A percentile compares a stretch with the other conserved stretches of the same genome.
These are phyloP conservation scores for Nidularia pulvinata DNA, from an alignment of 768 basidiomycete species.

Conservation along the genomic window DNA sequence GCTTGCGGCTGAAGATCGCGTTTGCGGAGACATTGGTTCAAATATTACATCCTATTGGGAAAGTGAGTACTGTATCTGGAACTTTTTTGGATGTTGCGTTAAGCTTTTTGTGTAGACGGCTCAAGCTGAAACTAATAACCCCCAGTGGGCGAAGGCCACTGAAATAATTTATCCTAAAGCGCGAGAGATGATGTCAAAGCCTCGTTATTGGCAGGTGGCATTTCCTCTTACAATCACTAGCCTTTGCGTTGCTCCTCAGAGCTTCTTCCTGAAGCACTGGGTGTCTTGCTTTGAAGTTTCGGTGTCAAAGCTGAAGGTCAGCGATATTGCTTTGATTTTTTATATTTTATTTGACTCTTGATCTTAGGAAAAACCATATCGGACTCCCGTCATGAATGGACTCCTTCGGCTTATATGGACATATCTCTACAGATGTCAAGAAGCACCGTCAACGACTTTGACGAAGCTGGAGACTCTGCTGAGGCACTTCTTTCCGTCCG, in stretches of 20 bases:
- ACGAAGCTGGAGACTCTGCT: constrained; percentile 74
- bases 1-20: constrained; percentile 76
- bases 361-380: constrained; percentile 71
- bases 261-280: constrained; percentile 88
- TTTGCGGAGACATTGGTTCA: constrained; percentile 83
- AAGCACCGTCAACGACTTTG: constrained; percentile 80
- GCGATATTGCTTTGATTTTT: neutral
- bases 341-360: neutral
- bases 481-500: constrained; percentile 79
- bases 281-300: constrained; percentile 68
- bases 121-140: constrained; percentile 95
- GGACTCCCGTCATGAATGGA: constrained; percentile 77
- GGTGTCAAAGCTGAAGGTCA: constrained; percentile 75
- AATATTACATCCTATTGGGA: constrained; percentile 85
- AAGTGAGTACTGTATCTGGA: constrained; percentile 42
- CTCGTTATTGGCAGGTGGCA: constrained; percentile 86
- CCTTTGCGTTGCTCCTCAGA: constrained; percentile 85
- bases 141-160: constrained; percentile 92
- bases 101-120: constrained; percentile 58
- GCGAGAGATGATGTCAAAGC: constrained; percentile 83
- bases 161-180: constrained; percentile 83
- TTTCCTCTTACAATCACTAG: constrained; percentile 84
- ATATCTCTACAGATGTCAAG: constrained; percentile 92
- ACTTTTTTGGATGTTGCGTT: neutral
- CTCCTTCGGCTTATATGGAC: constrained; percentile 88